Conservation (phyloP, 768 basidiomycete species). For the Serendipita sp. region DNA sequence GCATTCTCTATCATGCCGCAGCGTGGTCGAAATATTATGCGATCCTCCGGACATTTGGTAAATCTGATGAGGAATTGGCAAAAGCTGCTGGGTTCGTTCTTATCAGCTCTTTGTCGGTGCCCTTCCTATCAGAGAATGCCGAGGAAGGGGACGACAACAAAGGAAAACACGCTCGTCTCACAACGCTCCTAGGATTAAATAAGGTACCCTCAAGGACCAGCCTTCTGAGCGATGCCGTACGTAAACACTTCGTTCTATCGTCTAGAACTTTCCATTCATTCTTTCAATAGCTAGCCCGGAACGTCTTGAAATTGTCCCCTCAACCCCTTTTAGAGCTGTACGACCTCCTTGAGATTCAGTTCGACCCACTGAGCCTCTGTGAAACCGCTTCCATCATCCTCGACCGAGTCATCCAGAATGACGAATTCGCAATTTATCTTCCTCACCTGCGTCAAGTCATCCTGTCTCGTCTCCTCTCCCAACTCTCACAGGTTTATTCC, state of each 20-base stretch:
- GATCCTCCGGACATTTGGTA: conserved; percentile 52
- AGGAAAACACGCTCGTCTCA: conserved; percentile 60
- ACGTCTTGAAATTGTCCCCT: conserved; percentile 68
- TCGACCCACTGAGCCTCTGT: conserved; percentile 82
- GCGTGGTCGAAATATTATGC: conserved; percentile 82
- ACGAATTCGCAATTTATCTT: conserved; percentile 59
- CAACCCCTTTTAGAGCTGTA: conserved; percentile 60
- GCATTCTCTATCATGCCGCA: conserved; percentile 89
- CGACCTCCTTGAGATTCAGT: conserved; percentile 77
- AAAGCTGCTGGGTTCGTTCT: conserved; percentile 82
- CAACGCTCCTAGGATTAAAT: conserved; percentile 67
- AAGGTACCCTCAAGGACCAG: conserved; percentile 77
- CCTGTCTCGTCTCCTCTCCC: conserved; percentile 75
- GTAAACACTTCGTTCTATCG: conserved; percentile 18
- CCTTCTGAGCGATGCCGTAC: conserved; percentile 72
- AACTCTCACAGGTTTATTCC: conserved; percentile 85
- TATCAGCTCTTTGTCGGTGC: conserved; percentile 83
- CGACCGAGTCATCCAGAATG: conserved; percentile 28
- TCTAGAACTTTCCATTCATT: background rate
- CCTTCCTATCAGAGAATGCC: conserved; percentile 45
- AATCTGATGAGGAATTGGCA: conserved; percentile 59
- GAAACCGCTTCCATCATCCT: conserved; percentile 64
- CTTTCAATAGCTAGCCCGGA: conserved; percentile 47
- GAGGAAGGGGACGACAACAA: conserved; percentile 33
- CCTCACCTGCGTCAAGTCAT: conserved; percentile 83